Conservation (phyloP, 257 asterid species). For the Solanum bulbocastanum region DNA sequence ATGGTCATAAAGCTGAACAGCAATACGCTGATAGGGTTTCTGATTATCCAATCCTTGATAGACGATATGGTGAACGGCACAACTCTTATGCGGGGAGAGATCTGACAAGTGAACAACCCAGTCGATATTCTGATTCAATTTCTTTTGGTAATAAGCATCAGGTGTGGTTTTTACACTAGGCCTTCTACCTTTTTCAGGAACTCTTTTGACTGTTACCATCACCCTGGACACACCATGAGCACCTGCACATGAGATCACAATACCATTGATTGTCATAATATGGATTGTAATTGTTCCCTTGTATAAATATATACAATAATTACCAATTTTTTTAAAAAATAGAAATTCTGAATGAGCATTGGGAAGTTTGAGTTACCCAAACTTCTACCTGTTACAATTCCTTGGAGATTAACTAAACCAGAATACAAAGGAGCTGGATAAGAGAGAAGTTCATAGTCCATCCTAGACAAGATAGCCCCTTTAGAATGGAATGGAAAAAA, state of each 20-base stretch:
- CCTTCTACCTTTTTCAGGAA: neutral
- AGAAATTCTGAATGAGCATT: neutral
- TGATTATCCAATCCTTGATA: conserved; percentile 65
- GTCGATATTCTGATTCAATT: conserved; percentile 58
- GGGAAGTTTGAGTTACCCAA: neutral
- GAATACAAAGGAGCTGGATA: neutral
- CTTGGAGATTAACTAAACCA: neutral
- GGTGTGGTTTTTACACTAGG: conserved; percentile 29
- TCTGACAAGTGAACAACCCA: conserved; percentile 54
- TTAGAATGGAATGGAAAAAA: neutral
- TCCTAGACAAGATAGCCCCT: neutral
- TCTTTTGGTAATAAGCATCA: conserved; percentile 64
- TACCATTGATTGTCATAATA: neutral
- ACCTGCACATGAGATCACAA: neutral
- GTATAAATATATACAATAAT: neutral
- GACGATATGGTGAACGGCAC: conserved; percentile 63
- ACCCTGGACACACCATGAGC: neutral
- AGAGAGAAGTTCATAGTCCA: neutral
- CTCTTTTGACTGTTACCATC: neutral
- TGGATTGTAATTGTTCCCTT: neutral
- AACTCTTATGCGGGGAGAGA: conserved; percentile 62
- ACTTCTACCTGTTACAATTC: neutral
- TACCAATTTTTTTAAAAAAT: neutral
- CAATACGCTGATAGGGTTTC: conserved; percentile 59
- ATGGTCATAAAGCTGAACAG: conserved; percentile 64